phyloP scores from a whole-genome alignment of 768 basidiomycete genomes.

The Lactifluus piperatus region DNA sequence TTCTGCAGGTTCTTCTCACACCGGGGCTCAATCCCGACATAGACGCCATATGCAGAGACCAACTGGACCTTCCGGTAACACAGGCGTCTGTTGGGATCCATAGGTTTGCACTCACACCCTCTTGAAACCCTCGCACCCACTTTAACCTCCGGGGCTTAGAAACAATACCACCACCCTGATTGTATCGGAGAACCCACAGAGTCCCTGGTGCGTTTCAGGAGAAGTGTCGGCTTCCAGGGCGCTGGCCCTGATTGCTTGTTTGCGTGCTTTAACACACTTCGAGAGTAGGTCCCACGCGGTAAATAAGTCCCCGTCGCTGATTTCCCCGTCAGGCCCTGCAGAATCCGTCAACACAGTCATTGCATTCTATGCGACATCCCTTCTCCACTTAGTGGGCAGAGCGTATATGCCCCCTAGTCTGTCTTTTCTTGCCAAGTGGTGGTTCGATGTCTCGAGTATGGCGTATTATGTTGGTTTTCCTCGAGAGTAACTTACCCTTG shows the following conservation, averaged over 20 bases:
- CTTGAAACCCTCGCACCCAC: not conserved
- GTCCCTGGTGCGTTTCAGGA: constrained; percentile 67
- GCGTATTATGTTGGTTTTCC: not conserved
- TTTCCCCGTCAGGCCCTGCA: constrained; percentile 43
- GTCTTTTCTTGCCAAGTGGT: constrained; percentile 60
- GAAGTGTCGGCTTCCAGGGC: constrained; percentile 62
- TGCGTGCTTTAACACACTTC: constrained; percentile 62
- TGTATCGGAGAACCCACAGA: constrained; percentile 28
- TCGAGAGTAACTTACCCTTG: not conserved
- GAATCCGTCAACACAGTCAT: constrained; percentile 65
- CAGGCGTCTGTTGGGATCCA: constrained; percentile 37
- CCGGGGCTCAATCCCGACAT: constrained; percentile 62
- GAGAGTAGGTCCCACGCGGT: constrained; percentile 39
- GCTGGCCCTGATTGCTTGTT: constrained; percentile 53
- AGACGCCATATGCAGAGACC: constrained; percentile 55
- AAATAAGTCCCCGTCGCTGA: not conserved
- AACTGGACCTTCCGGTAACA: constrained; percentile 41
- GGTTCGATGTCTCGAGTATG: constrained; percentile 71
- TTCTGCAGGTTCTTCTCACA: constrained; percentile 60
- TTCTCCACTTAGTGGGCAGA: constrained; percentile 52
- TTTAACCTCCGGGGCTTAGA: constrained; percentile 25
- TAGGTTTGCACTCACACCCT: constrained; percentile 32
- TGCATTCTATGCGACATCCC: constrained; percentile 70
- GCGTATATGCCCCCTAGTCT: constrained; percentile 62
- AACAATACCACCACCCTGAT: constrained; percentile 36